Conservation (phyloP, 179 eudicot species). For the Corrigiola litoralis region DNA sequence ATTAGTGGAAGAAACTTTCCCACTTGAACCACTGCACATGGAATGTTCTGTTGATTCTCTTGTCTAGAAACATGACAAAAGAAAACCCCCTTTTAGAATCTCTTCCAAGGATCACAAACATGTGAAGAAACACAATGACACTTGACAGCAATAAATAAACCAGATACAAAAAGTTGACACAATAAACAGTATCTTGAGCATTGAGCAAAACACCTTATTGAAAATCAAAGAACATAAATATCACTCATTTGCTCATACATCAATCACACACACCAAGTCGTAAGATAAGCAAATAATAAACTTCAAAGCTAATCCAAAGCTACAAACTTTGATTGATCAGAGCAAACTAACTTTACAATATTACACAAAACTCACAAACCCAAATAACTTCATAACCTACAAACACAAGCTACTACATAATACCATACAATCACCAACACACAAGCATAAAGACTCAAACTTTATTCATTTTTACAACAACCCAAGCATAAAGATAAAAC, state of each 20-base stretch:
- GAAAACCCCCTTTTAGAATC: constrained; percentile 24
- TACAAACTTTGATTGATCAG: background rate
- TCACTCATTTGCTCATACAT: constrained; percentile 1
- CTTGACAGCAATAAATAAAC: too few relatives aligned
- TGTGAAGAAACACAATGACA: background rate
- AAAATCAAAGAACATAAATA: constrained; percentile 6
- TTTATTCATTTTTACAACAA: constrained; percentile 9
- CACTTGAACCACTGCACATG: constrained; percentile 59
- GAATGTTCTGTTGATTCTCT: constrained; percentile 20
- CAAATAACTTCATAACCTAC: background rate
- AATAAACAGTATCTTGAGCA: background rate
- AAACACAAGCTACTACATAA: background rate
- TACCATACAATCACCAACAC: background rate
- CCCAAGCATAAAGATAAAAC: background rate
- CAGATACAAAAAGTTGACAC: too few relatives aligned
- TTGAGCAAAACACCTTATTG: background rate
- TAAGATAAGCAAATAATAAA: background rate
- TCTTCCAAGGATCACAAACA: constrained; percentile 14
- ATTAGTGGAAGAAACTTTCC: constrained; percentile 25
- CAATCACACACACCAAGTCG: background rate
- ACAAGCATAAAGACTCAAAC: constrained; percentile 2
- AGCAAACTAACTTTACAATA: background rate
- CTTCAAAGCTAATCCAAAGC: background rate
- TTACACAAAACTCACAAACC: too few relatives aligned
- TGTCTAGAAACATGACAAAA: constrained; percentile 15